Conservation (phyloP, 495 filamentous ascomycete species). For the Penicillium coprophilum region DNA sequence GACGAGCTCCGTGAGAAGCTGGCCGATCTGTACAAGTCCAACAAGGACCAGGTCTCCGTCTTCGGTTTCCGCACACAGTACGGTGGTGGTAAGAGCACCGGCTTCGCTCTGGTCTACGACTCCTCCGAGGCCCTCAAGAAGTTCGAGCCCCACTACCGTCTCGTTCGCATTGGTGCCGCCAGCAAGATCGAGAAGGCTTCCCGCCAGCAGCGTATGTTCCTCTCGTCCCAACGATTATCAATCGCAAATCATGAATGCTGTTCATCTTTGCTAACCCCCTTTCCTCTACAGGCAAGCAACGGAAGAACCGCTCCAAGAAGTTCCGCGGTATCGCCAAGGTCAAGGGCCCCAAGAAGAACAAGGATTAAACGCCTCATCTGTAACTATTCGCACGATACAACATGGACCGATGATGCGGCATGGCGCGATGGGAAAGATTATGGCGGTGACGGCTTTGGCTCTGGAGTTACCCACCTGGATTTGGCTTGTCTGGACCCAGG, state of each 20-base stretch:
- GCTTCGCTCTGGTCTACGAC: constrained; percentile 98
- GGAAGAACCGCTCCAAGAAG: constrained; percentile 99
- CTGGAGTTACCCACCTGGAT: constrained; percentile 21
- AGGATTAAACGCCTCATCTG: constrained; percentile 44
- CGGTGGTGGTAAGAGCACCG: constrained; percentile 99
- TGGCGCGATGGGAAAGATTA: constrained; percentile 26
- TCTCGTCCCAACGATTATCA: not conserved
- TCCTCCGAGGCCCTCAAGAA: constrained; percentile 97
- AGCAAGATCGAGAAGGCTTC: constrained; percentile 92
- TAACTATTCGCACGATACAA: constrained; percentile 18
- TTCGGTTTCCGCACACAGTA: constrained; percentile 98
- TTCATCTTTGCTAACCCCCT: constrained; percentile 1
- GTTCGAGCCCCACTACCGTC: constrained; percentile 98
- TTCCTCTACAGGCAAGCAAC: constrained; percentile 85
- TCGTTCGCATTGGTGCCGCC: constrained; percentile 86
- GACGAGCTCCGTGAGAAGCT: constrained; percentile 96
- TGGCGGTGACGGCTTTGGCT: constrained; percentile 25
- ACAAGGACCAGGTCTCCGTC: constrained; percentile 93
- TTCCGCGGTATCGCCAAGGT: constrained; percentile 88
- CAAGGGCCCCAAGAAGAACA: constrained; percentile 81
- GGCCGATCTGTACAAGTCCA: constrained; percentile 91
- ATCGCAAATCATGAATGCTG: not conserved
- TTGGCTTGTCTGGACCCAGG: constrained; percentile 15
- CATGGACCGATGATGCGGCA: constrained; percentile 21
- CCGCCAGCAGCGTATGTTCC: constrained; percentile 95